A percentile compares a stretch with the other conserved stretches of the same genome.
Evolutionary conservation across 805 yeast genomes (phyloP).

Genomic region (Pichia eremophila): DNA sequence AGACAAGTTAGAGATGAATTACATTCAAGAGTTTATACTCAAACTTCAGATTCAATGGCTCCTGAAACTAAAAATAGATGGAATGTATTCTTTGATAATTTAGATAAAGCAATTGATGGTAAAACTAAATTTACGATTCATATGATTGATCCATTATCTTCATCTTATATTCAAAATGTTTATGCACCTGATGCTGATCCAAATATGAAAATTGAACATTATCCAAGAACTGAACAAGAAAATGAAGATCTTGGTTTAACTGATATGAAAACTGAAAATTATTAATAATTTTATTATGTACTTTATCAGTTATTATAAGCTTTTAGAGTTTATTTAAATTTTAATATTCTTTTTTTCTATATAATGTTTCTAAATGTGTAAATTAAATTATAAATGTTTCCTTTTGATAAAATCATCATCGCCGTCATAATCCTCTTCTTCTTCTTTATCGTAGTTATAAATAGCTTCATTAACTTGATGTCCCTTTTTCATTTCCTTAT

Average conservation of each 20-base stretch:
- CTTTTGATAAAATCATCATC: not conserved
- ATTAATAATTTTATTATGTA: not conserved
- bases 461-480: not conserved
- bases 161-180: constrained; percentile 94
- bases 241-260: constrained; percentile 85
- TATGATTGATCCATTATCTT: constrained; percentile 93
- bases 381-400: not conserved
- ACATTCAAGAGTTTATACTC: constrained; percentile 71
- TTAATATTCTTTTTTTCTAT: not conserved
- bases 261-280: constrained; percentile 30
- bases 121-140: constrained; percentile 70
- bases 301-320: not conserved
- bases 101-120: constrained; percentile 76
- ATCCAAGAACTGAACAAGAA: constrained; percentile 79
- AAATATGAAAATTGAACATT: constrained; percentile 84
- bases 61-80: constrained; percentile 68
- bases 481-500: not conserved
- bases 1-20: constrained; percentile 86
- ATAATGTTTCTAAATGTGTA: not conserved
- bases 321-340: not conserved
- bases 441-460: not conserved
- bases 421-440: not conserved
- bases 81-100: constrained; percentile 63
- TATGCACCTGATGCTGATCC: constrained; percentile 99
- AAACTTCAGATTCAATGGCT: constrained; percentile 89